Base-by-base conservation (phyloP, 768 basidiomycete genomes). In the Lyophyllum semitale region DNA sequence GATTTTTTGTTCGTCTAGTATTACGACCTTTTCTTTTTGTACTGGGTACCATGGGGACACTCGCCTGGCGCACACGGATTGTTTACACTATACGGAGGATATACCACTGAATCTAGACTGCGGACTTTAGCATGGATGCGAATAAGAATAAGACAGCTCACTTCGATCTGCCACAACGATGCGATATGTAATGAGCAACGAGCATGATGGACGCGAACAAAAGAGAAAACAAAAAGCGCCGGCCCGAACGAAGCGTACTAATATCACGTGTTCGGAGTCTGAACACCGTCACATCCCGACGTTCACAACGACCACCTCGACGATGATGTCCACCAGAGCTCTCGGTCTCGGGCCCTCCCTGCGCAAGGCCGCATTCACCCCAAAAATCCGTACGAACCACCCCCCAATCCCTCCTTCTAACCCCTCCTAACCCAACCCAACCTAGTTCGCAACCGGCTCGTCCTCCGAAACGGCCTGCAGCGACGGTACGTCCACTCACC, bases 341-440 rank as follows among this genome's bases (percentile, higher is more conserved):
- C 68, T 88, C 47, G 86, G 87, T 53, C 71, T 89, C 42, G 77
- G 82, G 22, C 71, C 84, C 17, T 74, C 82, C 18, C 69, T 89
- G 51, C 81, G 83, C 66, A 79, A 75, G 56, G 73, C 77, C 18
- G 74, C 75, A 0, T 77, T 87, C 55, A 57, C 69, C 47, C 68
- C 74, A 27, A 66, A 68, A 56, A 58, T 72, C 45, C 66, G 76
- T 79, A 53, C 46, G 74, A 67, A 37, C n/a, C n/a, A 50, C 43
- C 6, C 11, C 23, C 9, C 29, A 29, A 27, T 25, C 3, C 25
- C 13, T 40, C 37, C 30, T 41, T 22, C 23, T 8, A 25, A 5
- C 9, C 15, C 2, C 15, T 23, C 17, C 11, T 8, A 29, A 22
- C 25, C 18, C 18, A 1, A 1, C 30, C 48, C 18, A 13, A 30